Conservation (phyloP, 164 flowering plant species). For the Buxus sempervirens region DNA sequence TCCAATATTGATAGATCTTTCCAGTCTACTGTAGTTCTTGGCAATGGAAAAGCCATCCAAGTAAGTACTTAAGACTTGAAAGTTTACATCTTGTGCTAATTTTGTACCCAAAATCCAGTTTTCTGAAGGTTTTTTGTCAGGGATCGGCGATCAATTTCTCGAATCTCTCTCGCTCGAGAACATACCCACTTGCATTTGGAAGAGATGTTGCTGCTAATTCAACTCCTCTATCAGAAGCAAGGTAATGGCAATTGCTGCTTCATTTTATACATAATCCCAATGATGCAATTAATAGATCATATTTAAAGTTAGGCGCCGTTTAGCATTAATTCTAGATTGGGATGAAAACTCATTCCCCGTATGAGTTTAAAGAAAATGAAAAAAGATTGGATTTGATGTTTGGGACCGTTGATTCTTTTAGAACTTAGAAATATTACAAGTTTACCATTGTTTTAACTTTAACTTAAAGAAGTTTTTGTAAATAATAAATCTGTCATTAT, state of each 20-base stretch:
- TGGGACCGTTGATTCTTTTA: no score
- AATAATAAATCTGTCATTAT: no score
- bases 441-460: no score
- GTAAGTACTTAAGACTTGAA: slow-evolving; percentile 20
- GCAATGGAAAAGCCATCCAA: slow-evolving; percentile 44
- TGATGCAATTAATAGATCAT: no score
- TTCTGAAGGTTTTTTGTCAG: slow-evolving; percentile 22
- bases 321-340: no score
- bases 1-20: slow-evolving; percentile 67
- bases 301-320: no score
- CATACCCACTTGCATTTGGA: slow-evolving; percentile 55
- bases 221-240: slow-evolving; percentile 59
- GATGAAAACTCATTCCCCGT: no score
- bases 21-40: slow-evolving; percentile 48
- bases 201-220: slow-evolving; percentile 41
- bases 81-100: neutral
- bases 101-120: neutral
- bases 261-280: no score
- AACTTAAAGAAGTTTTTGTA: no score
- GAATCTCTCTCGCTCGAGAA: slow-evolving; percentile 38
- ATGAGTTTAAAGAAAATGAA: no score
- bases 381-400: no score
- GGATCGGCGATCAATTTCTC: slow-evolving; percentile 72
- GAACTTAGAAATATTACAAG: no score
- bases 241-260: slow-evolving; percentile 47